Percentiles rank a stretch among this genome's conserved stretches.
These are phyloP conservation scores for Didymellaceae sp. DNA, from an alignment of 2,329 filamentous ascomycete species.

Conservation along the genomic window DNA sequence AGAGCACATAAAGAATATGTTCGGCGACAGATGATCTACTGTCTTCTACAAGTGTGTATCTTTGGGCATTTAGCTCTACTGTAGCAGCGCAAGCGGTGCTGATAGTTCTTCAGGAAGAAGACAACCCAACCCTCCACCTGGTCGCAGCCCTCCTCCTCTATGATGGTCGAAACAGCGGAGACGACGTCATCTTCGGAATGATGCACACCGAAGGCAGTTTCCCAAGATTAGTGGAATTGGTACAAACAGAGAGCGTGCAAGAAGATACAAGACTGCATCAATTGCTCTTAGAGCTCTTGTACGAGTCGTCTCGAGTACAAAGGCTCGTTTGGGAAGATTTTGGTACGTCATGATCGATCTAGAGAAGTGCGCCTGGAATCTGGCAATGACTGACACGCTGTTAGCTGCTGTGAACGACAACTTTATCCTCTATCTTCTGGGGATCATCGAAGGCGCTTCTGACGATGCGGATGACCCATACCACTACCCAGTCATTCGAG, in stretches of 20 bases:
- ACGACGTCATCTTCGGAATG: constrained; percentile 78
- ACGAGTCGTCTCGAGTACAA: constrained; percentile 96
- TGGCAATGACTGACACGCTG: constrained; percentile 16
- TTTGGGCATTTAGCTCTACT: neutral
- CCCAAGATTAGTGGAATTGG: constrained; percentile 79
- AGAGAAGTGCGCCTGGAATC: neutral
- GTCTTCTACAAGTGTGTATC: constrained; percentile 69
- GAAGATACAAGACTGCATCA: constrained; percentile 77
- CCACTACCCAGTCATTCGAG: constrained; percentile 92
- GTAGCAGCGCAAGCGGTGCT: constrained; percentile 13
- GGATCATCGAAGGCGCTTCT: constrained; percentile 85
- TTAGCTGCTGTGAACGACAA: constrained; percentile 70
- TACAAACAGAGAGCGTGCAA: constrained; percentile 67
- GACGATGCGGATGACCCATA: constrained; percentile 91
- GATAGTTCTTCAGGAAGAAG: constrained; percentile 73
- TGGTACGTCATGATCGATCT: constrained; percentile 57
- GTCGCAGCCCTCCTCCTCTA: constrained; percentile 85
- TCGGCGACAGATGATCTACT: constrained; percentile 89
- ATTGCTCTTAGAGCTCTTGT: constrained; percentile 84
- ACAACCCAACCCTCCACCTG: constrained; percentile 77
- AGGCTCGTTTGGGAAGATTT: constrained; percentile 78
- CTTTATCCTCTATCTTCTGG: constrained; percentile 83
- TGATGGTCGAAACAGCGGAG: constrained; percentile 80
- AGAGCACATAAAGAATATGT: constrained; percentile 80
- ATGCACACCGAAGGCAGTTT: constrained; percentile 91